A percentile compares a stretch with the other conserved stretches of the same genome.
phyloP scores from a whole-genome alignment of 1,139 yeast species.

The Eremothecium coryli region DNA sequence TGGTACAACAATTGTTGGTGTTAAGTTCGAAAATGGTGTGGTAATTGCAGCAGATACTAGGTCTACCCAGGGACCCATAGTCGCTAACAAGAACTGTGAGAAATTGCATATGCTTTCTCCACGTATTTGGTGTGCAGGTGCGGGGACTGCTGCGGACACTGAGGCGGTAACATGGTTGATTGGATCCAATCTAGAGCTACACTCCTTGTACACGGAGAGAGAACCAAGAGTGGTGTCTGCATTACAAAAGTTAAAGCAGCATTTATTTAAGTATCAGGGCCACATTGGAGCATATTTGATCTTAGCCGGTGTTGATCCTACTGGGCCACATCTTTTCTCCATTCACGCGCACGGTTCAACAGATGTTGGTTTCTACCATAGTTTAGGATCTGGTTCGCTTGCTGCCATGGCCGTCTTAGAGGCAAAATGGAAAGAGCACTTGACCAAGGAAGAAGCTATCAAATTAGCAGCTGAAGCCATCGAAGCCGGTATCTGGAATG shows the following conservation, averaged over 20 bases:
- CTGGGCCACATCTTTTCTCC: slow-evolving; percentile 86
- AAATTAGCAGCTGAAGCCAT: slow-evolving; percentile 86
- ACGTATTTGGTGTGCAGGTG: slow-evolving; percentile 98
- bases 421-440: slow-evolving; percentile 69
- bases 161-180: slow-evolving; percentile 95
- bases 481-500: slow-evolving; percentile 98
- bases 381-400: slow-evolving; percentile 94
- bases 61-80: slow-evolving; percentile 92
- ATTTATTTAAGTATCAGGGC: slow-evolving; percentile 92
- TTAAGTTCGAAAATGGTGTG: slow-evolving; percentile 85
- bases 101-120: slow-evolving; percentile 90
- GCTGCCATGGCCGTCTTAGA: slow-evolving; percentile 98
- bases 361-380: slow-evolving; percentile 85
- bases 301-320: slow-evolving; percentile 95
- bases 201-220: slow-evolving; percentile 71
- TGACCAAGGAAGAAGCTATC: slow-evolving; percentile 82
- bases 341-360: slow-evolving; percentile 98
- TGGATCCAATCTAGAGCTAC: slow-evolving; percentile 83
- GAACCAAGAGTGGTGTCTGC: slow-evolving; percentile 92
- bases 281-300: slow-evolving; percentile 93
- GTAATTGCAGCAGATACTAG: slow-evolving; percentile 98
- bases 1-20: slow-evolving; percentile 97
- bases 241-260: slow-evolving; percentile 87
- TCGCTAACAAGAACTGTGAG: slow-evolving; percentile 97
- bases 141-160: slow-evolving; percentile 99